These are phyloP conservation scores for Sanghuangporus weigelae DNA, from an alignment of 1,284 basidiomycete genomes.

Conservation along the genomic window DNA sequence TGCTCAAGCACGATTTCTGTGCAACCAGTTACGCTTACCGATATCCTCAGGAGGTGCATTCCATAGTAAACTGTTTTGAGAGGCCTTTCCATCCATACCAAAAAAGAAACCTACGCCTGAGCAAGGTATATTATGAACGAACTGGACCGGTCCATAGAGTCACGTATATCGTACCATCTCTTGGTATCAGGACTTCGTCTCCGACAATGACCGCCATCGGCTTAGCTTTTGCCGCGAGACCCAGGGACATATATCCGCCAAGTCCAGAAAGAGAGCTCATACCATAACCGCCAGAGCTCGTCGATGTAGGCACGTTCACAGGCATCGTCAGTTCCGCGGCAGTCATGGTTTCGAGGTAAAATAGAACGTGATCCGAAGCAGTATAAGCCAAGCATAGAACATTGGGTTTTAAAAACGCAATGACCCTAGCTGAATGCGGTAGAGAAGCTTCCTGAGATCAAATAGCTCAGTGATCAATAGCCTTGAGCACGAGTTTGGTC, in stretches of 20 bases:
- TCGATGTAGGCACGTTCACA: slow-evolving; percentile 33
- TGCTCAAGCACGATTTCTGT: background rate
- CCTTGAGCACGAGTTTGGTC: slow-evolving; percentile 21
- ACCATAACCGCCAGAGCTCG: slow-evolving; percentile 42
- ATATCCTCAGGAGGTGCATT: slow-evolving; percentile 78
- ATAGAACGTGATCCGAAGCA: slow-evolving; percentile 70
- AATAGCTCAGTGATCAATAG: slow-evolving; percentile 10
- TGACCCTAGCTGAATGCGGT: slow-evolving; percentile 80
- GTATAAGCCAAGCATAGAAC: slow-evolving; percentile 74
- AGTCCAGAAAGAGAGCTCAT: slow-evolving; percentile 75
- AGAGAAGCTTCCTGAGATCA: slow-evolving; percentile 66
- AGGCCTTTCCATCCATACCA: slow-evolving; percentile 63
- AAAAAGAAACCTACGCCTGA: slow-evolving; percentile 73
- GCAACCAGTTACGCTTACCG: slow-evolving; percentile 35
- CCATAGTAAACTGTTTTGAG: slow-evolving; percentile 67
- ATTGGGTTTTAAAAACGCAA: slow-evolving; percentile 62
- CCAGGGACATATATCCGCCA: slow-evolving; percentile 86
- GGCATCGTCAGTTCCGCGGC: slow-evolving; percentile 55
- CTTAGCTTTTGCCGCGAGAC: slow-evolving; percentile 68
- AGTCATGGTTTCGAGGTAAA: slow-evolving; percentile 56
- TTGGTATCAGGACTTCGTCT: slow-evolving; percentile 71
- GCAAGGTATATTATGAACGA: background rate
- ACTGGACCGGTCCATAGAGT: background rate
- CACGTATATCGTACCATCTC: slow-evolving; percentile 64
- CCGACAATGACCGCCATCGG: slow-evolving; percentile 57